These are phyloP conservation scores for Gossypium raimondii DNA, from an alignment of 345 rosid genomes.

Conservation along the genomic window DNA sequence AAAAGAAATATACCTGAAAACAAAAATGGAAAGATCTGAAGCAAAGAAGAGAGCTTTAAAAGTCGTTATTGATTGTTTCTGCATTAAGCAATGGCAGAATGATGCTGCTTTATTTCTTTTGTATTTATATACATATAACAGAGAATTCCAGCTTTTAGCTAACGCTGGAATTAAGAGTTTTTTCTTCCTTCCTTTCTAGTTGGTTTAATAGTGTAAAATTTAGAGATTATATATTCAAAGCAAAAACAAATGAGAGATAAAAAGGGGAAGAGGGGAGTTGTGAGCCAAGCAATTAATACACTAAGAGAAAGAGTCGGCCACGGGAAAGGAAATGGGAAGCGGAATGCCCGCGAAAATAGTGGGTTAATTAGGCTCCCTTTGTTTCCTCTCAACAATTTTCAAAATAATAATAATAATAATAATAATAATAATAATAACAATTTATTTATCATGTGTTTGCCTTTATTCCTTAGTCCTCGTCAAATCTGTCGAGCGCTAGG, in stretches of 20 bases:
- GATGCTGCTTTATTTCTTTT: background rate
- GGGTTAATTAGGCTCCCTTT: background rate
- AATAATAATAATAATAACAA: no score
- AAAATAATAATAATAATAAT: no score
- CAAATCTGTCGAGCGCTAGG: no score
- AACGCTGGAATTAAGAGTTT: background rate
- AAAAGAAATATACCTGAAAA: background rate
- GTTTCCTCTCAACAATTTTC: background rate
- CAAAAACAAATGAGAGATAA: background rate
- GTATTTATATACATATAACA: background rate
- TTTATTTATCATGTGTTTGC: no score
- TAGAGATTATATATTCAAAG: background rate
- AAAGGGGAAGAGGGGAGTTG: background rate
- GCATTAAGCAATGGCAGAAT: background rate
- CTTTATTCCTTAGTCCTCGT: no score
- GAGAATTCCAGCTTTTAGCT: slow-evolving; percentile 11
- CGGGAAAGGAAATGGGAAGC: background rate
- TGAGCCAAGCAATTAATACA: background rate
- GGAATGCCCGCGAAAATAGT: background rate
- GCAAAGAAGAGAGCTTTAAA: background rate
- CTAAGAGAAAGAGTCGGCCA: background rate
- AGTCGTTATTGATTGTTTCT: background rate
- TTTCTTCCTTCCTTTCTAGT: background rate
- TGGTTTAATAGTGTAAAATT: background rate
- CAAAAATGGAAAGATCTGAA: background rate